These are phyloP conservation scores for Paramyrothecium roridum DNA, from an alignment of 2,329 filamentous ascomycete species.

Conservation along the genomic window DNA sequence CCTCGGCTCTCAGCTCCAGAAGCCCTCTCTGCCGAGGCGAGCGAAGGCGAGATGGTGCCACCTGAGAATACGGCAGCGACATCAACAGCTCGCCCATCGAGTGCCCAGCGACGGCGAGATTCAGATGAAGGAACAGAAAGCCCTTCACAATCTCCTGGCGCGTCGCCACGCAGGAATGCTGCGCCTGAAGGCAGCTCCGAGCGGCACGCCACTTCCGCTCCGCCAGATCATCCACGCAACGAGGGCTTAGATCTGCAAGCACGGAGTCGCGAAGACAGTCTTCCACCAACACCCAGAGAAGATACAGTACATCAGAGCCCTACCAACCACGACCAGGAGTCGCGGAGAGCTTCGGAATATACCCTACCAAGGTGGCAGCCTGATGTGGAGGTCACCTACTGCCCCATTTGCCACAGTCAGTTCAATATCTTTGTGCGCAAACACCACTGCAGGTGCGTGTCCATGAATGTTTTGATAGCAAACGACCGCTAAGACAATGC, in stretches of 20 bases:
- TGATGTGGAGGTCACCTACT: constrained; percentile 76
- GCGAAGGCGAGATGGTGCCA: too few species aligned
- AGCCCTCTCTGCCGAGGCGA: too few species aligned
- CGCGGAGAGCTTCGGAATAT: constrained; percentile 34
- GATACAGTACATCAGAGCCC: constrained; percentile 3
- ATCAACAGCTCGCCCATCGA: too few species aligned
- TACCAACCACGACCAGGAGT: not conserved
- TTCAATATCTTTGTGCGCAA: constrained; percentile 87
- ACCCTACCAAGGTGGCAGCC: constrained; percentile 81
- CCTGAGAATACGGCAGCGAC: too few species aligned
- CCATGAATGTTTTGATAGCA: not conserved
- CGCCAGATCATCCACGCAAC: not conserved
- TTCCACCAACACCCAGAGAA: constrained; percentile 8
- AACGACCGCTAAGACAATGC: constrained; percentile 9
- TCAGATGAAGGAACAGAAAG: too few species aligned
- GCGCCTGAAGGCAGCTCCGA: not conserved
- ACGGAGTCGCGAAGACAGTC: not conserved
- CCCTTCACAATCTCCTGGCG: too few species aligned
- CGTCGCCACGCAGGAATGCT: too few species aligned
- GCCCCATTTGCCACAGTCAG: constrained; percentile 76
- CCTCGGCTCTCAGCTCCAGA: too few species aligned
- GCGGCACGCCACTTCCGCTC: not conserved
- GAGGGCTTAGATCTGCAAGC: not conserved
- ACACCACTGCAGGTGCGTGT: constrained; percentile 79
- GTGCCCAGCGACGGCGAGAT: too few species aligned